A percentile compares a stretch with the other conserved stretches of the same genome.
Conservation (phyloP, 208 protist genomes). For the Giardia duodenalis region DNA sequence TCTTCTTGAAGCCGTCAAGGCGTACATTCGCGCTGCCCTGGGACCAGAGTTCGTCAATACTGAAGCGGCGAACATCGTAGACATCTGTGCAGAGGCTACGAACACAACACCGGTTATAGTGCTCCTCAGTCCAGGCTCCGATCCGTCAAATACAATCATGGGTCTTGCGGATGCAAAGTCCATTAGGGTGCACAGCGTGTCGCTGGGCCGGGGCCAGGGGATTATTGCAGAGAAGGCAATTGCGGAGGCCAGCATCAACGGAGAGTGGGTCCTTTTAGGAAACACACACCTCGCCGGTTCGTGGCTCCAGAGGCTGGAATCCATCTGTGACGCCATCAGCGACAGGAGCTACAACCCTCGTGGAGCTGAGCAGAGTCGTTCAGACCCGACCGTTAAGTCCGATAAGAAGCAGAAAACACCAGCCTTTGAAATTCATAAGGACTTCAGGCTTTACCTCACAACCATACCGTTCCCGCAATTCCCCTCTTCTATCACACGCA, state of each 20-base stretch:
- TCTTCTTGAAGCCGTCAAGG: neutral
- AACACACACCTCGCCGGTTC: constrained; percentile 22
- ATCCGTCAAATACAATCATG: constrained; percentile 24
- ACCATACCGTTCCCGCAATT: constrained; percentile 14
- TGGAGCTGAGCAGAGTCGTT: neutral
- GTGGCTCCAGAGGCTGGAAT: constrained; percentile 8
- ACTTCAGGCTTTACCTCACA: constrained; percentile 27
- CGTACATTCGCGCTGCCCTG: neutral
- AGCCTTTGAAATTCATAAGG: neutral
- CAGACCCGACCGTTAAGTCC: neutral
- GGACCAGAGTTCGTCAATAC: neutral
- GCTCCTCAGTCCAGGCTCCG: neutral
- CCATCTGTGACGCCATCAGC: neutral
- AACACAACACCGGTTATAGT: constrained; percentile 1
- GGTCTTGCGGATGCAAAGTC: neutral
- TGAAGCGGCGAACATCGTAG: constrained; percentile 5
- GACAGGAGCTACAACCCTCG: neutral
- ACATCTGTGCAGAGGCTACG: neutral
- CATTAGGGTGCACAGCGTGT: neutral
- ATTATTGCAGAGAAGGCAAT: constrained; percentile 4
- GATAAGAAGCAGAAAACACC: neutral
- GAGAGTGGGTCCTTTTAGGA: constrained; percentile 6
- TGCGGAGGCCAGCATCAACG: neutral
- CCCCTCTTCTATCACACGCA: constrained; percentile 3
- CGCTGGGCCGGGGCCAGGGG: neutral